phyloP scores from a whole-genome alignment of 2,329 filamentous ascomycete genomes.

The Paracamarosporium sp. region DNA sequence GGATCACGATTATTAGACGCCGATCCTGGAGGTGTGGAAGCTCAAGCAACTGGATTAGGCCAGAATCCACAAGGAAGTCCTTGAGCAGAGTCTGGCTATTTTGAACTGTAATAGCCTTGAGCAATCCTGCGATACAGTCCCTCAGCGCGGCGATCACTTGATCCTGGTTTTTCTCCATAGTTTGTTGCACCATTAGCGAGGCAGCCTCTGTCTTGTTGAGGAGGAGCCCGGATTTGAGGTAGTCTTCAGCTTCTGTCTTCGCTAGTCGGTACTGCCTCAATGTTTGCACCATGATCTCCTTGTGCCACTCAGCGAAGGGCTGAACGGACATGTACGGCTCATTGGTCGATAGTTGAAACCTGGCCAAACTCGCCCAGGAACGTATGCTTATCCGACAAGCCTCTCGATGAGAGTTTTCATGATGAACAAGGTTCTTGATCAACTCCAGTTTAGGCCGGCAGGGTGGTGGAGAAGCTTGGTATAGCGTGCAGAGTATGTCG shows the following conservation, averaged over 20 bases:
- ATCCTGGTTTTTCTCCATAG: constrained; percentile 63
- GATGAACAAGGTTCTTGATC: constrained; percentile 63
- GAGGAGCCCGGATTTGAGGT: constrained; percentile 48
- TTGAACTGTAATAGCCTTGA: constrained; percentile 54
- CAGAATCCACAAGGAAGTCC: constrained; percentile 51
- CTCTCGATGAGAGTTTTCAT: constrained; percentile 63
- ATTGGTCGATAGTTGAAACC: constrained; percentile 62
- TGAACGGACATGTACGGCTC: constrained; percentile 55
- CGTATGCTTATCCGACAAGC: constrained; percentile 65
- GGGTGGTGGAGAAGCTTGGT: constrained; percentile 62
- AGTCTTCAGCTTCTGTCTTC: constrained; percentile 64
- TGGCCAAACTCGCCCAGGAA: constrained; percentile 63
- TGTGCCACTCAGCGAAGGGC: constrained; percentile 62
- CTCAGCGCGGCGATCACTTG: constrained; percentile 63
- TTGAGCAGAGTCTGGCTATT: constrained; percentile 50
- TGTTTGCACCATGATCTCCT: constrained; percentile 59
- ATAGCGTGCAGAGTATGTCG: constrained; percentile 66
- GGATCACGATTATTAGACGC: constrained; percentile 54
- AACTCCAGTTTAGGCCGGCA: constrained; percentile 60
- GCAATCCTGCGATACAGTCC: constrained; percentile 60
- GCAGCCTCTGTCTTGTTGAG: constrained; percentile 50
- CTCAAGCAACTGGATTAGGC: constrained; percentile 55
- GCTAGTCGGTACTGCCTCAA: constrained; percentile 63
- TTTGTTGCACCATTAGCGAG: constrained; percentile 56
- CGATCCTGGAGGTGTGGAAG: constrained; percentile 59